A percentile compares a stretch with the other conserved stretches of the same genome.
Conservation (phyloP, 805 yeast genomes). For the Candida xiaguanensis region DNA sequence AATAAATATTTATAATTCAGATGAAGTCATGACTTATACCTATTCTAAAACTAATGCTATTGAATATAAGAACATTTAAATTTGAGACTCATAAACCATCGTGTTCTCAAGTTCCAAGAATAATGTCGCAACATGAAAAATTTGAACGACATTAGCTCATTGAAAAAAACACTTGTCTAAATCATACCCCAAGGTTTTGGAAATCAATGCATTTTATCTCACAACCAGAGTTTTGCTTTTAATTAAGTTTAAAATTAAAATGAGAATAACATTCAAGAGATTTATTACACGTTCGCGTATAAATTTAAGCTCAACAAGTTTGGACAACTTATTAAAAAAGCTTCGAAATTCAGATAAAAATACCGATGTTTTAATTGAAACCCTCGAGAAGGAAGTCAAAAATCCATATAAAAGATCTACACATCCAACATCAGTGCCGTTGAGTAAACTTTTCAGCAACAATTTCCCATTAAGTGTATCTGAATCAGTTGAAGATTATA, state of each 20-base stretch:
- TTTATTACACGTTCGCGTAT: background rate
- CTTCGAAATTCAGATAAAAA: background rate
- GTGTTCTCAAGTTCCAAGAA: too few relatives aligned
- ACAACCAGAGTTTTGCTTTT: constrained; percentile 3
- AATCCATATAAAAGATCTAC: constrained; percentile 48
- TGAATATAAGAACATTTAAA: too few relatives aligned
- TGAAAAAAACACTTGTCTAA: background rate
- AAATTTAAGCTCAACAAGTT: background rate
- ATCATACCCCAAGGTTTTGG: background rate
- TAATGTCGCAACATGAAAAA: background rate
- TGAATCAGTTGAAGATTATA: constrained; percentile 54
- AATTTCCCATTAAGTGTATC: constrained; percentile 55
- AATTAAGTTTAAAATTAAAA: background rate
- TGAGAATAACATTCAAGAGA: background rate
- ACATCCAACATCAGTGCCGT: constrained; percentile 66
- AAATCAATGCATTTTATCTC: background rate
- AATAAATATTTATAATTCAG: too few relatives aligned
- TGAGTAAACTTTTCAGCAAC: constrained; percentile 48
- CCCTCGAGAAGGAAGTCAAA: background rate
- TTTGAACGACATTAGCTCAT: background rate
- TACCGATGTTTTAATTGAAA: background rate
- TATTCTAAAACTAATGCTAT: too few relatives aligned
- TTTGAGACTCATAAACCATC: too few relatives aligned
- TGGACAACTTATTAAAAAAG: background rate
- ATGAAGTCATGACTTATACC: too few relatives aligned